phyloP scores from a whole-genome alignment of 2,329 filamentous ascomycete species.

The Chrysosporium keratinophilum region DNA sequence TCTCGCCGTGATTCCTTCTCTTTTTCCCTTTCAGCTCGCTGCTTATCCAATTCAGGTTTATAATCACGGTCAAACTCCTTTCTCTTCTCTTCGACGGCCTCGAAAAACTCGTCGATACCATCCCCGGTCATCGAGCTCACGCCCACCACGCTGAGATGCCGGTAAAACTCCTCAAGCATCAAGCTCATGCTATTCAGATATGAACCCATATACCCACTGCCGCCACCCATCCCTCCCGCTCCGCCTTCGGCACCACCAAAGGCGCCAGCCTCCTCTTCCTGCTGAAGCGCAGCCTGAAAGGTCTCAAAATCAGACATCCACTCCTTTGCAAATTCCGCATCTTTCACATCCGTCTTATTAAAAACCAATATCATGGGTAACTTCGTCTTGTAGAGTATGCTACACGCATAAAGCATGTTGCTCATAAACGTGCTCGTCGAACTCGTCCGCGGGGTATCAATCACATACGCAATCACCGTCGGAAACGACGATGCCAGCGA shows the following conservation, averaged over 20 bases:
- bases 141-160: constrained; percentile 81
- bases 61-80: constrained; percentile 86
- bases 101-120: constrained; percentile 88
- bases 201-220: constrained; percentile 92
- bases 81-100: constrained; percentile 74
- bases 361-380: constrained; percentile 98
- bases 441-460: constrained; percentile 86
- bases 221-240: constrained; percentile 52
- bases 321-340: constrained; percentile 82
- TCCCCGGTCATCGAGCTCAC: constrained; percentile 89
- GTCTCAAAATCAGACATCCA: constrained; percentile 99
- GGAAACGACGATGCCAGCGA: constrained; percentile 89
- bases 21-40: constrained; percentile 63
- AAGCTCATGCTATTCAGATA: constrained; percentile 95
- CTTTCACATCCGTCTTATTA: constrained; percentile 96
- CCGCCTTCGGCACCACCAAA: constrained; percentile 65
- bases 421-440: constrained; percentile 98
- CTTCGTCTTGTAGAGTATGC: constrained; percentile 96
- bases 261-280: constrained; percentile 67
- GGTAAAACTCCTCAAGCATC: constrained; percentile 95
- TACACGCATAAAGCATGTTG: constrained; percentile 99
- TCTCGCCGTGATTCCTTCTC: constrained; percentile 62
- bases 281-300: constrained; percentile 74
- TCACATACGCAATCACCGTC: constrained; percentile 92
- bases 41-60: constrained; percentile 75